Conservation (phyloP, 2,329 filamentous ascomycete genomes). For the Cladosporium velox region DNA sequence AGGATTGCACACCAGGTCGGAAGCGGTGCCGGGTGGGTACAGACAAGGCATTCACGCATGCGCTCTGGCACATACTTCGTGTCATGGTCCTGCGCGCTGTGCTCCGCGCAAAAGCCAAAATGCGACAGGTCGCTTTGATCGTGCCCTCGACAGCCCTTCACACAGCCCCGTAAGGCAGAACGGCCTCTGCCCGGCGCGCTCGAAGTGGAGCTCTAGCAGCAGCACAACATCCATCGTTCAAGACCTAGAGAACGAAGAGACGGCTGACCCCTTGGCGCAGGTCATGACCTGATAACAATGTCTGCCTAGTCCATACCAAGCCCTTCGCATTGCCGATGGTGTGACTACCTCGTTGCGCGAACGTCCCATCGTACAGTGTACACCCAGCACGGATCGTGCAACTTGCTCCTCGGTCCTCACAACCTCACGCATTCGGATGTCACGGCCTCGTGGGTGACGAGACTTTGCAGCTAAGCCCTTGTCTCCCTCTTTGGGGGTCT, state of each 20-base stretch:
- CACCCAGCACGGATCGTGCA: not conserved
- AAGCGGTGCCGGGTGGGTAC: not conserved
- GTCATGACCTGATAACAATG: not conserved
- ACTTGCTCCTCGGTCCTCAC: not conserved
- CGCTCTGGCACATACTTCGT: not conserved
- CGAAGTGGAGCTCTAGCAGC: not conserved
- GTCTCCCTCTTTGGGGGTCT: not conserved
- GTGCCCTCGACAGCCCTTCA: not conserved
- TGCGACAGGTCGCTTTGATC: slow-evolving; percentile 2
- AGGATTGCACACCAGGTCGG: slow-evolving; percentile 7
- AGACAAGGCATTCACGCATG: not conserved
- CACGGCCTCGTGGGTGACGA: slow-evolving; percentile 8
- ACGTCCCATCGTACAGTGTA: not conserved
- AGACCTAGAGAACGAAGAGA: not conserved
- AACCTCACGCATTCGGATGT: not conserved
- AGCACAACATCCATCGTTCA: not conserved
- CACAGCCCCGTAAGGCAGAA: slow-evolving; percentile 2
- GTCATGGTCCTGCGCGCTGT: not conserved
- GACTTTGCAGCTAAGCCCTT: slow-evolving; percentile 17
- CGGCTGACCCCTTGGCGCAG: not conserved
- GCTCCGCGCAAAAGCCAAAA: not conserved
- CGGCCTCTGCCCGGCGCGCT: not conserved
- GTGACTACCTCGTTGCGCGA: too few relatives aligned
- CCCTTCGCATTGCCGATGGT: slow-evolving; percentile 7
- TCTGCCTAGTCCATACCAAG: not conserved